Evolutionary conservation across 495 filamentous ascomycete species (phyloP), one percentile per base, ranked within the genome.

Genomic region (Hypoxylon subgilvum): DNA sequence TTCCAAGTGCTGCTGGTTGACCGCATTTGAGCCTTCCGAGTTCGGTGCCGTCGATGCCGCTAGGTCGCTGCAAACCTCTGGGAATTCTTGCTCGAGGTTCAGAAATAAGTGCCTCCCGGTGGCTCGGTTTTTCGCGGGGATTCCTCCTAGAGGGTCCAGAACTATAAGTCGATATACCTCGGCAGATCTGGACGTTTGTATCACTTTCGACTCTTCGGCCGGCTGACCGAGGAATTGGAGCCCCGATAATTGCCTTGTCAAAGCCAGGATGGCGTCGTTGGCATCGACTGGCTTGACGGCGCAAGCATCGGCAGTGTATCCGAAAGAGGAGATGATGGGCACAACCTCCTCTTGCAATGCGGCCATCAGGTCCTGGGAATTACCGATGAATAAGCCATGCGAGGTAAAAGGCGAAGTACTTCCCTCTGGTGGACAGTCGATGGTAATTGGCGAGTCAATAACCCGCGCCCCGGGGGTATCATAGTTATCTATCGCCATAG

Each of bases 81-180:
- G 72, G 66, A 86, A 96, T 60, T 99, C 92, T 66, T 97, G 91
- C 67, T 96, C 89, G 63, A 99, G 81, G 63, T 99, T 99, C 70
- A 99, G 82, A 69, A 97, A 99, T 2, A 96, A 83, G 66, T 96
- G 90, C 10, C 88, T 86, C 6, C 82, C 81, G 32, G 88, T 82
- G 0, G 82, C 82, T 12, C 85, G 81, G 32, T 82, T 82, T 44
- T 76, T 79, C 0, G 88, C 80, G 1, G 94, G 95, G 43, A 94
- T 92, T 6, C 95, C 94, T 4, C 94, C 94, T 1, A 89, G 69
- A 0, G 90, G 88, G 72, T 99, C 95, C 12, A 99, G 78, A 18
- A 97, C 77, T 61, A 99, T 93, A 19, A 99, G 77, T 2, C 94
- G 82, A 62, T 97, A 94, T 1, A 97, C 74, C 5, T 84, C 80